Evolutionary conservation across 2,329 filamentous ascomycete genomes (phyloP).

Genomic region (Calonectria crousiana): DNA sequence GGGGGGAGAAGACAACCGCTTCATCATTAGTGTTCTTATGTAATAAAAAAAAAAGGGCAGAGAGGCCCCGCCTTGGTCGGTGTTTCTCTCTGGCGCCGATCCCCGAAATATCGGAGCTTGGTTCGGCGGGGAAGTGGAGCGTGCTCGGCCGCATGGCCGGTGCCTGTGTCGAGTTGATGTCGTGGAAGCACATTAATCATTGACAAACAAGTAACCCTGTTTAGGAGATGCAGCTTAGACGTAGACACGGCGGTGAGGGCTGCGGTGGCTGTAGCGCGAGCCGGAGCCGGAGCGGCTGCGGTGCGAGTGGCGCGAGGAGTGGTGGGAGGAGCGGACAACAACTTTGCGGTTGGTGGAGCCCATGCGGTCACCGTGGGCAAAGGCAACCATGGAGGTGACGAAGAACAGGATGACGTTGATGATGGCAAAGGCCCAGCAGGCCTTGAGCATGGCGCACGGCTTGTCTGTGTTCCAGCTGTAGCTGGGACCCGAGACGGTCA

Average conservation of each 20-base stretch:
- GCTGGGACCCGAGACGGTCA: constrained; percentile 65
- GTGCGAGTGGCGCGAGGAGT: constrained; percentile 56
- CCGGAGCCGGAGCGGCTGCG: constrained; percentile 53
- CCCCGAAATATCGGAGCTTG: not conserved
- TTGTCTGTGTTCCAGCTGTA: constrained; percentile 73
- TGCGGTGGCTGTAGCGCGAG: constrained; percentile 56
- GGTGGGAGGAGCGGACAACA: constrained; percentile 49
- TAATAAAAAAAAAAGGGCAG: not conserved
- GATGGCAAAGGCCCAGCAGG: constrained; percentile 88
- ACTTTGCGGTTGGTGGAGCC: constrained; percentile 53
- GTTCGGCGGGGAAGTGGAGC: not conserved
- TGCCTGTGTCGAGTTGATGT: not conserved
- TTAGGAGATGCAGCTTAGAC: constrained; percentile 46
- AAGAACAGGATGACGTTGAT: constrained; percentile 89
- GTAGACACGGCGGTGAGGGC: constrained; percentile 65
- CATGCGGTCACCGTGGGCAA: constrained; percentile 66
- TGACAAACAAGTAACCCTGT: not conserved
- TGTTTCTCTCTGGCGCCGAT: not conserved
- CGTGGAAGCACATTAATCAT: not conserved
- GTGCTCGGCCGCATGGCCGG: not conserved
- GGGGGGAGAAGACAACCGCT: not conserved
- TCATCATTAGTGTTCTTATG: constrained; percentile 17
- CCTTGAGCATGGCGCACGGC: constrained; percentile 92
- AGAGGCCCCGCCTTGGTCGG: not conserved
- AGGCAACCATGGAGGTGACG: constrained; percentile 79